Base-by-base conservation (phyloP, 2,329 filamentous ascomycete species). In the Alternaria rosae region DNA sequence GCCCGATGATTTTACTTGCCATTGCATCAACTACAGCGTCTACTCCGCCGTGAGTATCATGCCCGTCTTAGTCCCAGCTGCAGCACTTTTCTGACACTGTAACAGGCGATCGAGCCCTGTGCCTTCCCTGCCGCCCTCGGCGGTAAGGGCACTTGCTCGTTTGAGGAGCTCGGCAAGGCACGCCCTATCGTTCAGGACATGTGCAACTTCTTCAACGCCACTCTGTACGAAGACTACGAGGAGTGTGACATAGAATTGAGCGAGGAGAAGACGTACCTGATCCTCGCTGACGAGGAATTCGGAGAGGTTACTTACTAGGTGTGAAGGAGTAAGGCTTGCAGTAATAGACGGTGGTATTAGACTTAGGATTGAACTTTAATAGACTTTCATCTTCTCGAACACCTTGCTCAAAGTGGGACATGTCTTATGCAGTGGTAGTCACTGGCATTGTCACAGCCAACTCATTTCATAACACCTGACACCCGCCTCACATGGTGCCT, bases 161-260 rank as follows among this genome's bases (percentile, higher is more conserved):
- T 64, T 12, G 57, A 45, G 9, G 66, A 70, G 15, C 56, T 71
- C 6, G 32, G 25, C 10, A 43, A 55, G 17, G 69, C 67, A 5
- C 71, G 68, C 7, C 65, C 66, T 21, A 52, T 73, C n/a, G 61
- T 74, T 8, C 30, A 50, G 5, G 67, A 73, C 48, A 61, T 70
- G 65, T 70, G 66, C 38, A 74, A 71, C 38, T 73, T 74, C 54
- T 70, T 71, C 54, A 73, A 72, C 21, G 70, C 69, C 1, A 73
- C 71, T 23, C 28, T 71, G 25, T 74, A 73, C 28, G 56, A 59
- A 0, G 63, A 59, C 11, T 74, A 73, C 43, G 11, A 38, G 1
- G 32, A 28, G 6, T 70, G 67, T 32, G 30, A 57, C 23, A 61
- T 68, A 56, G 35, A 47, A 47, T 32, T 72, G 45, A 73, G 67